Base-by-base conservation (phyloP, 2,329 filamentous ascomycete genomes). In the Cryphonectria parasitica region DNA sequence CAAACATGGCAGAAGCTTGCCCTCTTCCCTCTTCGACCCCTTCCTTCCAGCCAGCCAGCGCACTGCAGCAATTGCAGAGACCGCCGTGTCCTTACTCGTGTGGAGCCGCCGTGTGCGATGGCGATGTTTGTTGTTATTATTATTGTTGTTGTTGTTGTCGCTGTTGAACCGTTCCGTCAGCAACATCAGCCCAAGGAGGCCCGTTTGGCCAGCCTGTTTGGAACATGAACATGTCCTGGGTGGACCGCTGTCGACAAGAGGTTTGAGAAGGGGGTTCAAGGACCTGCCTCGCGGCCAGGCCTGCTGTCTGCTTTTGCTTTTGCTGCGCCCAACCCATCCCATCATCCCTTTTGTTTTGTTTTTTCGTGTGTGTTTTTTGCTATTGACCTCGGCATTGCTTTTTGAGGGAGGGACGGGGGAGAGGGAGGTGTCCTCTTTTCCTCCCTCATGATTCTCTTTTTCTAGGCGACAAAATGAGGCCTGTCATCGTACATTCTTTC, bases 1-100 rank as follows among this genome's bases (percentile, higher is more conserved):
- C 68, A 70, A 70, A 68, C 71, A 66, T 58, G 54, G 45, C 62
- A 64, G 61, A 54, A 67, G 60, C 65, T 34, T 70, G 41, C 65
- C 41, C 54, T 31, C 31, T 41, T 28, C 31, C 34, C 15, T 39
- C 31, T 10, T 15, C 25, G 34, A 58, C 7, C n/a, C 34, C 34
- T 34, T 39, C 45, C 25, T 19, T 39, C 28, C 22, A 19, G 25
- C 36, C 49, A 36, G 45, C 28, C 34, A 49, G 10, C 22, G 25
- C 10, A 54, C 11, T 25, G 54, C 54, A n/a, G 25, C 54, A 49
- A 19, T 6, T 49, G 45, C 45, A n/a, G 25, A 31, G 7, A 17
- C 31, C 64, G 19, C 31, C 31, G 17, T 39, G 6, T 36, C 34
- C 34, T n/a, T n/a, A 34, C 17, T 58, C 54, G 11, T 58, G 54